phyloP scores from a whole-genome alignment of 192 early-diverging fungal genomes.

The Rhizophagus sp. region DNA sequence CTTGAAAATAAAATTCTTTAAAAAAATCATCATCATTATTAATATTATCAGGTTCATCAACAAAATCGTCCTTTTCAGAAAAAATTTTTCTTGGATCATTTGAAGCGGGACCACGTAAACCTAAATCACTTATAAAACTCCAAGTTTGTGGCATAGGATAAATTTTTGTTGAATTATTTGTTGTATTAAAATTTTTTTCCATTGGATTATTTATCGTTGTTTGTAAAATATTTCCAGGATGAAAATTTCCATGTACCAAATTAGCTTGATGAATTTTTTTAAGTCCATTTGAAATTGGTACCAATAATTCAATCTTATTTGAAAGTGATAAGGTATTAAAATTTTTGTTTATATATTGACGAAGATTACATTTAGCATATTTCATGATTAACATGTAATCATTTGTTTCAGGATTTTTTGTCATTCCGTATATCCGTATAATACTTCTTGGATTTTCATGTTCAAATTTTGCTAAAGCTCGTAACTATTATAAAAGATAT shows the following conservation, averaged over 20 bases:
- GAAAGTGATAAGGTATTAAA: not conserved
- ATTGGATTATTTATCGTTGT: not conserved
- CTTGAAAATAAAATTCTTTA: not conserved
- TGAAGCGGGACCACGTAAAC: not conserved
- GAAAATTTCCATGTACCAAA: not conserved
- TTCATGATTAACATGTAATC: conserved; percentile 17
- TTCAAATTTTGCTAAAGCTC: not conserved
- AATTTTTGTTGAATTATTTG: no score
- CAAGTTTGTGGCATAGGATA: not conserved
- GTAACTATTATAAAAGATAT: not conserved
- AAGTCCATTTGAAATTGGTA: not conserved
- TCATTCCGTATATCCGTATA: not conserved
- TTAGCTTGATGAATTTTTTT: not conserved
- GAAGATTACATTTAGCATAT: conserved; percentile 7
- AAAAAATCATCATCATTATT: not conserved
- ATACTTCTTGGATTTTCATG: not conserved
- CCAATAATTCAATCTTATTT: not conserved
- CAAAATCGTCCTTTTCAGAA: not conserved
- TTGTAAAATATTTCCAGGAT: conserved; percentile 14
- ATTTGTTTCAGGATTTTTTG: not conserved
- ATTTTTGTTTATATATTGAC: not conserved
- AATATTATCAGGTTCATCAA: not conserved
- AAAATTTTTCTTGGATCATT: not conserved
- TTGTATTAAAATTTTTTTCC: not conserved
- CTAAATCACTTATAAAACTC: not conserved